Evolutionary conservation across 495 filamentous ascomycete genomes (phyloP).

Genomic region (Penicillium cataractarum): DNA sequence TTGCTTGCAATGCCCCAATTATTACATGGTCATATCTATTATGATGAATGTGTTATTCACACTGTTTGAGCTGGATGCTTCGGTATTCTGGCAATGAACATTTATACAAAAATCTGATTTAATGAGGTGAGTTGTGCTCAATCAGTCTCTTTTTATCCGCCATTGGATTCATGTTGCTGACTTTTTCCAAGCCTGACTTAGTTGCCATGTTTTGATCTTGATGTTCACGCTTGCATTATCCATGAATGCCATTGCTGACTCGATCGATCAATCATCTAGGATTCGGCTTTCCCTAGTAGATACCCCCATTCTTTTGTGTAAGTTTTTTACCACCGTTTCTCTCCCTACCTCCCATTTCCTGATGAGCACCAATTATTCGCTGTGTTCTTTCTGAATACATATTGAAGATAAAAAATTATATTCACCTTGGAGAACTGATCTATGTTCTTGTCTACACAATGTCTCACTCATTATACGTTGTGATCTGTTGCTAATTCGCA

Average conservation of each 20-base stretch:
- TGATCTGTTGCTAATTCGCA: slow-evolving; percentile 28
- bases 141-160: background rate
- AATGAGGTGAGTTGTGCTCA: slow-evolving; percentile 74
- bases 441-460: slow-evolving; percentile 23
- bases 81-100: slow-evolving; percentile 74
- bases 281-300: slow-evolving; percentile 8
- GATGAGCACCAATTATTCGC: slow-evolving; percentile 74
- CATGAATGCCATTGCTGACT: slow-evolving; percentile 40
- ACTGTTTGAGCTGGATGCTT: slow-evolving; percentile 84
- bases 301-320: slow-evolving; percentile 23
- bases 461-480: slow-evolving; percentile 22
- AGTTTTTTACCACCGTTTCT: slow-evolving; percentile 25
- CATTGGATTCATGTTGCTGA: slow-evolving; percentile 44
- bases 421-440: slow-evolving; percentile 98
- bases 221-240: slow-evolving; percentile 31
- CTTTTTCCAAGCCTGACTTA: slow-evolving; percentile 47
- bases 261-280: slow-evolving; percentile 32
- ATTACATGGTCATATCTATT: slow-evolving; percentile 49
- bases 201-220: slow-evolving; percentile 43
- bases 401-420: slow-evolving; percentile 68
- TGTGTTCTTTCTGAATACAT: slow-evolving; percentile 78
- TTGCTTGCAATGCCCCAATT: slow-evolving; percentile 11
- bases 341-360: slow-evolving; percentile 40
- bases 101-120: slow-evolving; percentile 96
- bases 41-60: slow-evolving; percentile 92